A percentile compares a stretch with the other conserved stretches of the same genome.
These are phyloP conservation scores for Vachellia pachyceras DNA, from an alignment of 306 rosid species.

Conservation along the genomic window DNA sequence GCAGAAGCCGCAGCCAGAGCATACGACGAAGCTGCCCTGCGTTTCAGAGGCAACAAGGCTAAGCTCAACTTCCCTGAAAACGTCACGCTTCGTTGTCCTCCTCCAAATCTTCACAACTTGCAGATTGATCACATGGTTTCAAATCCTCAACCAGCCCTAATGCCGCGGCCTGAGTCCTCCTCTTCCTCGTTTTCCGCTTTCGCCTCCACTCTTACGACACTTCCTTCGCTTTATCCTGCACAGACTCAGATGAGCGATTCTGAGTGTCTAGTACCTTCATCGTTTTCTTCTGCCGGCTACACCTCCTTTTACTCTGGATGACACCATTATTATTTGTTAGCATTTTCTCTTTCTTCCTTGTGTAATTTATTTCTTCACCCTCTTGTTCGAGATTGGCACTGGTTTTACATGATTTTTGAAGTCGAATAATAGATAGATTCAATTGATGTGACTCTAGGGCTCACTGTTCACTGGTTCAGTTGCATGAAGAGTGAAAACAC, in stretches of 20 bases:
- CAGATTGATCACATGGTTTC: constrained; percentile 44
- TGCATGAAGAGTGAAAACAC: background rate
- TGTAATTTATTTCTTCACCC: background rate
- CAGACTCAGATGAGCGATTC: background rate
- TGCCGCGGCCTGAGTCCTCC: constrained; percentile 24
- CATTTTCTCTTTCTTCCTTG: background rate
- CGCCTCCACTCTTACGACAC: constrained; percentile 28
- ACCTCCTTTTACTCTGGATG: constrained; percentile 39
- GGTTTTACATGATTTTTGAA: background rate
- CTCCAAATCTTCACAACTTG: constrained; percentile 26
- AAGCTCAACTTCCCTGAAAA: constrained; percentile 76
- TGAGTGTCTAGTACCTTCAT: background rate
- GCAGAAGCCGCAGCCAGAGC: constrained; percentile 67
- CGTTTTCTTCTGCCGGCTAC: constrained; percentile 33
- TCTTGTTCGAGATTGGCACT: background rate
- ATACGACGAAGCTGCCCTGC: constrained; percentile 65
- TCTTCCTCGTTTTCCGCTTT: background rate
- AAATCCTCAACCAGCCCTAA: constrained; percentile 40
- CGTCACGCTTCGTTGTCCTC: constrained; percentile 43
- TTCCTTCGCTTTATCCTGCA: constrained; percentile 26
- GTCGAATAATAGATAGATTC: background rate
- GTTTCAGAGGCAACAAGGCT: constrained; percentile 71
- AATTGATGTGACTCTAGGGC: background rate
- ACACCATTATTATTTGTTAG: background rate
- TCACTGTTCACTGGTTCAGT: background rate